phyloP scores from a whole-genome alignment of 1,284 basidiomycete species.

The Marasmius oreades region DNA sequence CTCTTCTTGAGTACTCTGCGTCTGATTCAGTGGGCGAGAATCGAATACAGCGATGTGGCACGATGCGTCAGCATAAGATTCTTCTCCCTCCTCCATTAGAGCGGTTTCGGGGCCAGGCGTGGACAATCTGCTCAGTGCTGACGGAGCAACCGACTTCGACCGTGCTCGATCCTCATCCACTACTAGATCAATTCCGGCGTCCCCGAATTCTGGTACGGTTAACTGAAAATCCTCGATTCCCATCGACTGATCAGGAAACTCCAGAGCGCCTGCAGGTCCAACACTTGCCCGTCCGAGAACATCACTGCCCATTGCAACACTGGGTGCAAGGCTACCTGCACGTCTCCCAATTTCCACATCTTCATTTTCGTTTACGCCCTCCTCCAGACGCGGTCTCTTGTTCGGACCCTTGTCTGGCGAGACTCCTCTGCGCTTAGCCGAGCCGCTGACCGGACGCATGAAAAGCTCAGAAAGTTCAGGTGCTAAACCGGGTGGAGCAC shows the following conservation, averaged over 20 bases:
- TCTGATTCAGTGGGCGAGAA: constrained; percentile 50
- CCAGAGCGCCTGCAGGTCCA: constrained; percentile 50
- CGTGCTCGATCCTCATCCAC: constrained; percentile 33
- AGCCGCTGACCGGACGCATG: constrained; percentile 65
- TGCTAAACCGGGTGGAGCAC: constrained; percentile 76
- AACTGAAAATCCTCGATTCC: constrained; percentile 66
- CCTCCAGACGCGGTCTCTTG: constrained; percentile 60
- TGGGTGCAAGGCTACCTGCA: constrained; percentile 57
- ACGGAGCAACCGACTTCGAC: constrained; percentile 42
- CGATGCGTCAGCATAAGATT: constrained; percentile 62
- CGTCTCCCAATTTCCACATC: constrained; percentile 70
- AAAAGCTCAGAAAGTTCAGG: constrained; percentile 83
- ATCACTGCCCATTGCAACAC: constrained; percentile 51
- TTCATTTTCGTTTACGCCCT: constrained; percentile 44
- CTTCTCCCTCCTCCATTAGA: constrained; percentile 50
- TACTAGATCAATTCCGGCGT: constrained; percentile 20
- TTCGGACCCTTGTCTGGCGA: constrained; percentile 53
- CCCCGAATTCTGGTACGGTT: constrained; percentile 41
- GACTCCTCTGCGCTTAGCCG: constrained; percentile 50
- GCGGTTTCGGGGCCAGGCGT: constrained; percentile 61
- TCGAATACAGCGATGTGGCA: constrained; percentile 87
- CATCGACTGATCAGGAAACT: constrained; percentile 52
- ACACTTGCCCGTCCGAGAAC: constrained; percentile 45
- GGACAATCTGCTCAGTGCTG: constrained; percentile 62
- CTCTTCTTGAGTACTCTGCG: constrained; percentile 34